Conservation (phyloP, 306 rosid species). For the Quercus aquifolioides region DNA sequence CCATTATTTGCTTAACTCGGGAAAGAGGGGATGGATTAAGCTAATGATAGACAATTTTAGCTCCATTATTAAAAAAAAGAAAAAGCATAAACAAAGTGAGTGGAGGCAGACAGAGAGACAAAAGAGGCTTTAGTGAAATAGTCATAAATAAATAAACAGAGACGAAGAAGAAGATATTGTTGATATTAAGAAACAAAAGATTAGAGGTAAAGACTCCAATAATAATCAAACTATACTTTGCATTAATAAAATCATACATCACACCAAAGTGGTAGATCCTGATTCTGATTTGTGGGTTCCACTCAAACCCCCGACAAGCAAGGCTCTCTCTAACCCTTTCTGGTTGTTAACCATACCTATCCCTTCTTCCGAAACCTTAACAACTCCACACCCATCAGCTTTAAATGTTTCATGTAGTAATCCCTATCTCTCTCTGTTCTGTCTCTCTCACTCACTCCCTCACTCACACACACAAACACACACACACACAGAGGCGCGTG, state of each 20-base stretch:
- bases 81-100: conserved; percentile 31
- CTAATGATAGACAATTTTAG: neutral
- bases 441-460: too few species aligned
- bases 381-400: conserved; percentile 56
- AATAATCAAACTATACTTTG: conserved; percentile 16
- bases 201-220: conserved; percentile 24
- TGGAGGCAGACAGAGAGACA: conserved; percentile 35
- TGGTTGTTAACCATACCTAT: conserved; percentile 70
- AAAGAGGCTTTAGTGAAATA: conserved; percentile 31
- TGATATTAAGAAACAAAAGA: conserved; percentile 13
- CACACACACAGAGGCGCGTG: conserved; percentile 21
- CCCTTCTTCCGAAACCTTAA: conserved; percentile 51
- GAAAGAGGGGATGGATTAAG: conserved; percentile 21
- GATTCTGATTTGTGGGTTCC: conserved; percentile 89
- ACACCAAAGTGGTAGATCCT: conserved; percentile 62
- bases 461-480: conserved; percentile 5
- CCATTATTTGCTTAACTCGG: conserved; percentile 31
- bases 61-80: too few species aligned
- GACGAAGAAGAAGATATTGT: conserved; percentile 5
- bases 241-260: conserved; percentile 57
- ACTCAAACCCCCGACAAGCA: conserved; percentile 47
- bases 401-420: conserved; percentile 48
- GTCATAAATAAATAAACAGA: conserved; percentile 4
- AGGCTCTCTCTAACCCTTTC: conserved; percentile 37
- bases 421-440: conserved; percentile 11